Evolutionary conservation across 257 asterid genomes (phyloP), one percentile per base, ranked within the genome.

Genomic region (Gardenia jasminoides): DNA sequence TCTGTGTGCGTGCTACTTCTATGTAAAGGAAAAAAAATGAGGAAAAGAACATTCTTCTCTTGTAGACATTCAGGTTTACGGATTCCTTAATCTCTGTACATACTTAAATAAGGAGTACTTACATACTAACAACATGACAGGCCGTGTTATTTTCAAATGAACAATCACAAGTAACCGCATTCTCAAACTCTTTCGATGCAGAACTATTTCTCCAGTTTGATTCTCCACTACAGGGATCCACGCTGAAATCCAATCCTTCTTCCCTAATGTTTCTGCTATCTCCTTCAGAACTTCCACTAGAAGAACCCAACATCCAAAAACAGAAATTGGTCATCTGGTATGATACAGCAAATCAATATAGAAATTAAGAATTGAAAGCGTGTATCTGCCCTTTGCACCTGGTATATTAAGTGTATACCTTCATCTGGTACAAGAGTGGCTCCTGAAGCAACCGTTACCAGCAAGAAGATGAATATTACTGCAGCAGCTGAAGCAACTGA

Each of bases 101-200:
- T 36, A 4, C 41, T 36, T 36, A 4, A 36, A 1, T 36, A 36
- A 1, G 41, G 43, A 20, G 13, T 28, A 70, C 81, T 11, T 73
- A 80, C 83, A 80, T 80, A 50, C 79, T 64, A 36, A 50, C 39
- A 4, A 80, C 83, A 80, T 80, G 83, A 54, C 83, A 80, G 3
- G 4, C 3, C 2, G 78, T 47, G 69, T 33, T 33, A 33, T 52
- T 36, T 0, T n/a, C 24, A 26, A 64, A 74, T 13, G 75, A 64
- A 67, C 83, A 80, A 80, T 73, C n/a, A 65, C 83, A 80, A 19
- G 68, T 80, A n/a, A 80, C 61, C 1, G 69, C 79, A 12, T 80
- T 80, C 11, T 10, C 70, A 22, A 26, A 17, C 24, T 31, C 74
- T 43, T 33, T 26, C 0, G 16, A 22, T 0, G 78, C 36, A 2